Evolutionary conservation across 2,329 filamentous ascomycete genomes (phyloP).

Genomic region (Clarireedia paspali): DNA sequence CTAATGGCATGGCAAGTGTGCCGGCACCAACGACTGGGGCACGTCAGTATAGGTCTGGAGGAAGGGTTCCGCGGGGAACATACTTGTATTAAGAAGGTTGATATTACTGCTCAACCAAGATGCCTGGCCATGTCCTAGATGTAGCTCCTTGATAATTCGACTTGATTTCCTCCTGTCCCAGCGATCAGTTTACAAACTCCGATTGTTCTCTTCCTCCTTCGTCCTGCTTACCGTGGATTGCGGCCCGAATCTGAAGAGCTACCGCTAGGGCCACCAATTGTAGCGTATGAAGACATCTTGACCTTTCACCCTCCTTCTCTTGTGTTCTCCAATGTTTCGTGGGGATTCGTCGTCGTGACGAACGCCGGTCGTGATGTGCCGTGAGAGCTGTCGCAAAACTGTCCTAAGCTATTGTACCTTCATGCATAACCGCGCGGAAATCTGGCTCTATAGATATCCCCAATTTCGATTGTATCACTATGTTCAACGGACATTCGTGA

Average conservation of each 20-base stretch:
- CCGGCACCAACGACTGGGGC: conserved; percentile 81
- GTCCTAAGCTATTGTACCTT: neutral
- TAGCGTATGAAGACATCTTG: conserved; percentile 25
- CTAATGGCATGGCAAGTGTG: conserved; percentile 79
- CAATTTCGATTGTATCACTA: too few species aligned
- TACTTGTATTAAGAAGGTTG: conserved; percentile 95
- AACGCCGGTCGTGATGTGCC: neutral
- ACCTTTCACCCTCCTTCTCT: neutral
- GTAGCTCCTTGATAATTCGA: conserved; percentile 58
- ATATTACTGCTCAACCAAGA: conserved; percentile 87
- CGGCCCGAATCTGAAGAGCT: conserved; percentile 22
- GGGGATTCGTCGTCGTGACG: neutral
- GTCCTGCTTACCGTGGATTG: conserved; percentile 15
- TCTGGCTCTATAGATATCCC: too few species aligned
- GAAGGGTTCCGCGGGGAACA: conserved; percentile 24
- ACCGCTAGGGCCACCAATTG: conserved; percentile 18
- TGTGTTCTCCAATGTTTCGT: neutral
- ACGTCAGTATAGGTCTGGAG: conserved; percentile 13
- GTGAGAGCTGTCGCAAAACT: neutral
- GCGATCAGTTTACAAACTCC: neutral
- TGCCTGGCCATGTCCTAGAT: conserved; percentile 59
- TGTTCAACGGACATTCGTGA: neutral
- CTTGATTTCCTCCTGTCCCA: conserved; percentile 21
- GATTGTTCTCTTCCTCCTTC: neutral
- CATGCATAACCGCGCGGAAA: too few species aligned